Evolutionary conservation across 2,329 filamentous ascomycete genomes (phyloP).

Genomic region (Sporothrix sp.): DNA sequence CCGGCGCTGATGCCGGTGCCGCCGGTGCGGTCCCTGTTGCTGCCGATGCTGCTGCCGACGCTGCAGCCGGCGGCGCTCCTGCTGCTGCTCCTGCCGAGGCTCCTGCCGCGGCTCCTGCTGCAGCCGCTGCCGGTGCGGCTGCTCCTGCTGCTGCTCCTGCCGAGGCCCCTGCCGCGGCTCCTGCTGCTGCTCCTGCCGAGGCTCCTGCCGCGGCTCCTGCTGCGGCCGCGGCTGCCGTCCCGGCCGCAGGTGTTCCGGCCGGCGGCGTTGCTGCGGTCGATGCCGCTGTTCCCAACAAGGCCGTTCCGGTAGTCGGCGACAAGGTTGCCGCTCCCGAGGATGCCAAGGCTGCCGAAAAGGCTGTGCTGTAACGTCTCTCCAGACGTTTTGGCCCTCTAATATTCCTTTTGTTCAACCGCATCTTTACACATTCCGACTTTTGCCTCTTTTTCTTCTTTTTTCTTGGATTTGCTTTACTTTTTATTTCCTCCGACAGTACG

Average conservation of each 20-base stretch:
- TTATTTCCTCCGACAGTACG: neutral
- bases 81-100: constrained; percentile 1
- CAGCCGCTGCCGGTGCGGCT: constrained; percentile 1
- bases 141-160: neutral
- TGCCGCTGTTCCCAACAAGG: constrained; percentile 11
- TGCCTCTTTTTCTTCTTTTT: constrained; percentile 1
- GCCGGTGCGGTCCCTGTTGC: constrained; percentile 3
- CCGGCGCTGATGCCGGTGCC: constrained; percentile 1
- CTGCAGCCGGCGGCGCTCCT: neutral
- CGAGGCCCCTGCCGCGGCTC: neutral
- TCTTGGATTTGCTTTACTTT: neutral
- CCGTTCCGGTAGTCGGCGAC: constrained; percentile 3
- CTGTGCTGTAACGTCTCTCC: constrained; percentile 1
- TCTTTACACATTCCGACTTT: neutral
- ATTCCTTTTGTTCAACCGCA: too few species aligned
- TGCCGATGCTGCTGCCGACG: neutral
- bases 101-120: neutral
- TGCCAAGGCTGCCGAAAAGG: constrained; percentile 9
- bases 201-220: constrained; percentile 23
- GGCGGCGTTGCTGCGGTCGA: constrained; percentile 3
- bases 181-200: neutral
- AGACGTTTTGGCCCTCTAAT: too few species aligned
- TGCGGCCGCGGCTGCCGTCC: neutral
- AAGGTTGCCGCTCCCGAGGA: constrained; percentile 1
- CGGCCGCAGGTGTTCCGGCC: neutral